phyloP scores from a whole-genome alignment of 805 yeast genomes.

The Candida cerambycidarum region DNA sequence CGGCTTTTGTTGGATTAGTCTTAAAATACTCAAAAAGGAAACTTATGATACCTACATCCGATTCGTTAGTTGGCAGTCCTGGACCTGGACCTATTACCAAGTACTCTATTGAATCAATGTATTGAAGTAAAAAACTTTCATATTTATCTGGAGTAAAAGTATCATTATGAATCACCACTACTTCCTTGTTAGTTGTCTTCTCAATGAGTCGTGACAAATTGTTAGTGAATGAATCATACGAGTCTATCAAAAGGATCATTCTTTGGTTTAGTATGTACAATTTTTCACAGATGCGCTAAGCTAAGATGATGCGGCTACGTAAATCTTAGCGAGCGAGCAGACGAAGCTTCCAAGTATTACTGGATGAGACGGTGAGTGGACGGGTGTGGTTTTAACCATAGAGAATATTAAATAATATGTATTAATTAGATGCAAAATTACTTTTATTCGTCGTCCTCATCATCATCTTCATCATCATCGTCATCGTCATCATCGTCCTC shows the following conservation, averaged over 20 bases:
- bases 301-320: neutral
- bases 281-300: neutral
- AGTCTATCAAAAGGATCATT: slow-evolving; percentile 77
- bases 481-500: slow-evolving; percentile 53
- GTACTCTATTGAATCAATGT: slow-evolving; percentile 61
- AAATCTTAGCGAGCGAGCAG: slow-evolving; percentile 2
- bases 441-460: slow-evolving; percentile 10
- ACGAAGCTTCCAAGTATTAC: too few relatives aligned
- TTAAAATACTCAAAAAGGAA: slow-evolving; percentile 42
- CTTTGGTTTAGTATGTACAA: neutral
- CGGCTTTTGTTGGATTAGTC: slow-evolving; percentile 12
- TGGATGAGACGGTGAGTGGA: too few relatives aligned
- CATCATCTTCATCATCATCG: slow-evolving; percentile 22
- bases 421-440: slow-evolving; percentile 6
- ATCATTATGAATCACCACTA: slow-evolving; percentile 64
- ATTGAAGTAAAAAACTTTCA: slow-evolving; percentile 34
- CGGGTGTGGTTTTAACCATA: too few relatives aligned
- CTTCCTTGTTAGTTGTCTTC: slow-evolving; percentile 48
- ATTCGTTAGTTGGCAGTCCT: slow-evolving; percentile 68
- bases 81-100: slow-evolving; percentile 97
- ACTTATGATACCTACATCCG: slow-evolving; percentile 75
- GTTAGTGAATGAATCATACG: slow-evolving; percentile 93
- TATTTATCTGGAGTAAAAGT: slow-evolving; percentile 36
- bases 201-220: slow-evolving; percentile 68
- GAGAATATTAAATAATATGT: neutral